phyloP scores from a whole-genome alignment of 805 yeast genomes.

The Torulaspora quercuum region DNA sequence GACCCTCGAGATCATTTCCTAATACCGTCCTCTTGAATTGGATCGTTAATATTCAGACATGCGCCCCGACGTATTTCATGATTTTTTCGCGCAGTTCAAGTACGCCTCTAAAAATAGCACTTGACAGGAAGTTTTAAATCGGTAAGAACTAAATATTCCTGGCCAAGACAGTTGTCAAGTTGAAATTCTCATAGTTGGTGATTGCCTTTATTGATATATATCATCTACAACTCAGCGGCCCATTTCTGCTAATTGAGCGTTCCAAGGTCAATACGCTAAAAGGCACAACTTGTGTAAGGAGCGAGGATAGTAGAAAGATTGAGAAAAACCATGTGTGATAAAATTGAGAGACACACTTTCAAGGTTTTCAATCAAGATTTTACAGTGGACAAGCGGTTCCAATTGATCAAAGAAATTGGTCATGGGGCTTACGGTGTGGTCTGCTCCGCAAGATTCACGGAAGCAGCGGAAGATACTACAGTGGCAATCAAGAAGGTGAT shows the following conservation, averaged over 20 bases:
- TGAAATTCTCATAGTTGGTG: slow-evolving; percentile 3
- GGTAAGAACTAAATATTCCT: no score
- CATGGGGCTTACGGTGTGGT: slow-evolving; percentile 98
- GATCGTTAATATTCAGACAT: neutral
- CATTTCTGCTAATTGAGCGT: neutral
- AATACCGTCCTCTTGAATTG: no score
- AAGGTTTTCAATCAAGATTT: slow-evolving; percentile 88
- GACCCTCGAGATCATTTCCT: slow-evolving; percentile 37
- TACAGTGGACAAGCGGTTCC: slow-evolving; percentile 83
- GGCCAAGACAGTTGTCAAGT: no score
- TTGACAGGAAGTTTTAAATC: slow-evolving; percentile 8
- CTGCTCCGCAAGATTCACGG: slow-evolving; percentile 84
- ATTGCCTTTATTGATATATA: neutral
- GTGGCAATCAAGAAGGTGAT: slow-evolving; percentile 97
- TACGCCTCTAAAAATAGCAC: slow-evolving; percentile 10
- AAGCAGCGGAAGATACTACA: slow-evolving; percentile 66
- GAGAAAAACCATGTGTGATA: slow-evolving; percentile 24
- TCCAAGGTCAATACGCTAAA: no score
- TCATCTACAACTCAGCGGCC: no score
- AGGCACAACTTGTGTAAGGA: neutral
- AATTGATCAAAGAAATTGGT: slow-evolving; percentile 87
- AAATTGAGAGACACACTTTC: slow-evolving; percentile 45
- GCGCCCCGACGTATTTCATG: slow-evolving; percentile 4
- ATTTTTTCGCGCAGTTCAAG: neutral
- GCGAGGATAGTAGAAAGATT: neutral